Base-by-base conservation (phyloP, 257 asterid species). In the Nemophila menziesii region DNA sequence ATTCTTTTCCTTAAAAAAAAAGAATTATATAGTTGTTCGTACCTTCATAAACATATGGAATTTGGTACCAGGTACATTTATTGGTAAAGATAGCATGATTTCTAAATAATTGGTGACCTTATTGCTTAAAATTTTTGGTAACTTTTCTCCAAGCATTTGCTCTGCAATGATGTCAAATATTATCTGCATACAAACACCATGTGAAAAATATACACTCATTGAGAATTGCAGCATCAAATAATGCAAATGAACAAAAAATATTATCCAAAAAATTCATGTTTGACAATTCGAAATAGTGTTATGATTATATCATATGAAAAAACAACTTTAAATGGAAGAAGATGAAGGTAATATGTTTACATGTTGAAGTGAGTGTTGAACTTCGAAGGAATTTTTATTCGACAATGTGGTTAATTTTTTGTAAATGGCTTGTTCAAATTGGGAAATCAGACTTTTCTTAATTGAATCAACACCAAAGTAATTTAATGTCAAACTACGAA, bases 1-100 rank as follows among this genome's bases (percentile, higher is more conserved):
- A n/a, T n/a, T n/a, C n/a, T n/a, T n/a, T n/a, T n/a, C n/a, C n/a
- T n/a, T n/a, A n/a, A n/a, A n/a, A n/a, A n/a, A n/a, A n/a, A n/a
- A n/a, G n/a, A n/a, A n/a, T n/a, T n/a, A n/a, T n/a, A n/a, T n/a
- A n/a, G n/a, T n/a, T n/a, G n/a, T n/a, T n/a, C n/a, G n/a, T 48
- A 58, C 71, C 71, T 64, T 50, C 21, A 60, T 27, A 46, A 56
- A 33, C 16, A 46, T 55, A 26, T 66, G 47, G 49, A 39, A 60
- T 11, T 20, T 39, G 4, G 73, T 60, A 13, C 73, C 73, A 36
- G 73, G 73, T 15, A 66, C 42, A 19, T 66, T 55, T 23, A 60
- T 15, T 3, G 73, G 73, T 11, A 66, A 51, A 21, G 68, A 55
- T 52, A 60, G 21, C 22, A 45, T 33, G 46, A 20, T 7, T 37